A percentile compares a stretch with the other conserved stretches of the same genome.
phyloP scores from a whole-genome alignment of 2,329 filamentous ascomycete genomes.

The Colletotrichum costaricense region DNA sequence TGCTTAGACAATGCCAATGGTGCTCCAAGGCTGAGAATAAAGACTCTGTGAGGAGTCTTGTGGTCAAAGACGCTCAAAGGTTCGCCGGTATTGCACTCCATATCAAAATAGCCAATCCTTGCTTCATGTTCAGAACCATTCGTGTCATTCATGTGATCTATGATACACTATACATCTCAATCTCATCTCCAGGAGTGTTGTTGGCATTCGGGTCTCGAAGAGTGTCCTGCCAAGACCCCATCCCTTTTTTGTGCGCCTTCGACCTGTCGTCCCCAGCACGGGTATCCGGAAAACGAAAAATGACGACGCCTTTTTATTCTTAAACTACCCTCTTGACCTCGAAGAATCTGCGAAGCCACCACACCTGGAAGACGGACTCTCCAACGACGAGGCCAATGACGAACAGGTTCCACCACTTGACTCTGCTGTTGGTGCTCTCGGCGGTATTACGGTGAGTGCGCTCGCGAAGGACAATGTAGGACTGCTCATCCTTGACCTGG shows the following conservation, averaged over 20 bases:
- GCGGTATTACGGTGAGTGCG: conserved; percentile 97
- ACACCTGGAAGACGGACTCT: conserved; percentile 97
- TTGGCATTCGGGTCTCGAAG: not conserved
- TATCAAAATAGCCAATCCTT: not conserved
- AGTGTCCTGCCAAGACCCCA: not conserved
- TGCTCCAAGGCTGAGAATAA: no score
- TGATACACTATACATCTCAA: conserved; percentile 26
- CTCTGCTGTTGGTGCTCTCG: conserved; percentile 95
- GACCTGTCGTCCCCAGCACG: conserved; percentile 18
- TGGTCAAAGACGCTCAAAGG: no score
- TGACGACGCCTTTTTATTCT: conserved; percentile 31
- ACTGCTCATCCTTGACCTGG: conserved; percentile 97
- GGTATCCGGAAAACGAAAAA: conserved; percentile 24
- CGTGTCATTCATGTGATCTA: conserved; percentile 26
- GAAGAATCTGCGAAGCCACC: conserved; percentile 99
- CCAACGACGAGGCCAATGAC: conserved; percentile 89
- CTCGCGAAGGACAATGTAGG: conserved; percentile 95
- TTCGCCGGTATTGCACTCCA: no score
- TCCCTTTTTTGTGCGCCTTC: conserved; percentile 19
- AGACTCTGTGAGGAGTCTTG: no score
- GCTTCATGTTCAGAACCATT: conserved; percentile 6
- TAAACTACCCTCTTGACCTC: conserved; percentile 81
- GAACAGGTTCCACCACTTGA: conserved; percentile 99
- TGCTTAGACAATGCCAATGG: no score
- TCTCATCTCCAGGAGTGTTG: not conserved